Evolutionary conservation across 2,329 filamentous ascomycete species (phyloP).

Genomic region (Xylariaceae sp.): DNA sequence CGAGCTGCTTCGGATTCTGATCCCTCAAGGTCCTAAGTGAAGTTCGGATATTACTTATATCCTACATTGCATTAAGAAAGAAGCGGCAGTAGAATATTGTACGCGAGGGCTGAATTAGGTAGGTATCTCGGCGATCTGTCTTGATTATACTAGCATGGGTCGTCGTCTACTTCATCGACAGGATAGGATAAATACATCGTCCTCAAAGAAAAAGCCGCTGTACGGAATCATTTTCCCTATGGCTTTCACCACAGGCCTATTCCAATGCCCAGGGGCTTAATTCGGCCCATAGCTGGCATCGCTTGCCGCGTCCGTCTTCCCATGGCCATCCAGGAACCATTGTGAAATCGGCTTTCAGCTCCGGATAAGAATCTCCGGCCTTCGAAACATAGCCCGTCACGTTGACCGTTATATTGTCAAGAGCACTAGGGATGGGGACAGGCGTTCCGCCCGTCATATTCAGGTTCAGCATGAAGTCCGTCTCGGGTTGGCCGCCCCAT

Average conservation of each 20-base stretch:
- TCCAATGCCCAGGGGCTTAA: constrained; percentile 19
- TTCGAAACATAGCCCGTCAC: constrained; percentile 26
- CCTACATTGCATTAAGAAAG: too few species aligned
- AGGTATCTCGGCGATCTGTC: background rate
- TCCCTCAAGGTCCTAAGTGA: too few species aligned
- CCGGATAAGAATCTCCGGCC: constrained; percentile 19
- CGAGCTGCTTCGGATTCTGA: too few species aligned
- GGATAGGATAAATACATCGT: background rate
- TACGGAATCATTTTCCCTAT: background rate
- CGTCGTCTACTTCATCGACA: background rate
- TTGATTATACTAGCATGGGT: too few species aligned
- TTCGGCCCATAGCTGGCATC: constrained; percentile 43
- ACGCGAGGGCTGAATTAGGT: background rate
- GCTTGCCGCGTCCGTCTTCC: constrained; percentile 42
- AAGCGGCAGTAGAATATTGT: too few species aligned
- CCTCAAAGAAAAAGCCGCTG: background rate
- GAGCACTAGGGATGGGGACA: constrained; percentile 8
- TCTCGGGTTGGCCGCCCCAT: constrained; percentile 31
- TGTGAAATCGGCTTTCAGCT: constrained; percentile 28
- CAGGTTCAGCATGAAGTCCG: constrained; percentile 38
- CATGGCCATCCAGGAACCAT: constrained; percentile 41
- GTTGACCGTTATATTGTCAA: constrained; percentile 24
- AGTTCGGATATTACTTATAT: too few species aligned
- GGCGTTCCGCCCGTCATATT: constrained; percentile 42
- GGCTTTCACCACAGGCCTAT: background rate